Conservation (phyloP, 1,139 yeast genomes). For the Geotrichum aggregatum region DNA sequence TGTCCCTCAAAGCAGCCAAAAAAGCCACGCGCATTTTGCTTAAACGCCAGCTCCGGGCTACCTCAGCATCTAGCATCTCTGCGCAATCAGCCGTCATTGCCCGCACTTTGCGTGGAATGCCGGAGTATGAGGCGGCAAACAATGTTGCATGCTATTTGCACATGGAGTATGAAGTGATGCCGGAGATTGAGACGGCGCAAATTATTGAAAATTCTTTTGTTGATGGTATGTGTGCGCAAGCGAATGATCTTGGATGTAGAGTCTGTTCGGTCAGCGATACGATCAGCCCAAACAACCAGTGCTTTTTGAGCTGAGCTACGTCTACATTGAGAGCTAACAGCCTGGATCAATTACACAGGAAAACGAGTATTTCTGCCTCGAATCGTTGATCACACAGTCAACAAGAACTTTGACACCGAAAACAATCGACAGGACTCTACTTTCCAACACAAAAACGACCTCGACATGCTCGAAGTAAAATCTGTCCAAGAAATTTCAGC, state of each 20-base stretch:
- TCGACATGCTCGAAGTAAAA: conserved; percentile 55
- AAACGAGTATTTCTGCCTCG: conserved; percentile 40
- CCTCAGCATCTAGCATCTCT: conserved; percentile 24
- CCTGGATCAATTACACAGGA: conserved; percentile 18
- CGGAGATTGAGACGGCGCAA: conserved; percentile 56
- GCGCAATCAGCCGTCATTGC: conserved; percentile 36
- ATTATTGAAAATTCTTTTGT: conserved; percentile 51
- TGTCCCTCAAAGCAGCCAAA: conserved; percentile 23
- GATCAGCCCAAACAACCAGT: too few species aligned
- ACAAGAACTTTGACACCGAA: too few species aligned
- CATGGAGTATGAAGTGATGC: conserved; percentile 55
- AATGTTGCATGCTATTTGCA: conserved; percentile 61
- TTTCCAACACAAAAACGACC: conserved; percentile 45
- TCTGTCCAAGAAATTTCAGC: conserved; percentile 43
- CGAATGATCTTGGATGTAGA: too few species aligned
- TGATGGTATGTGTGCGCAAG: conserved; percentile 38
- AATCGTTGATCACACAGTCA: conserved; percentile 29
- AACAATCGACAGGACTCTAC: conserved; percentile 24
- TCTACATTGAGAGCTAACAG: neutral
- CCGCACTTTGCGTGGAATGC: conserved; percentile 37
- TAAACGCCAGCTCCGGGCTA: conserved; percentile 20
- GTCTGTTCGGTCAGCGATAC: too few species aligned
- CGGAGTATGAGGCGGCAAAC: conserved; percentile 45
- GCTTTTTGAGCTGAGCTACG: too few species aligned
- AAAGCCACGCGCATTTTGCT: conserved; percentile 28